Base-by-base conservation (phyloP, 352 stramenopile species). In the Thalassiosira ordinaria region DNA sequence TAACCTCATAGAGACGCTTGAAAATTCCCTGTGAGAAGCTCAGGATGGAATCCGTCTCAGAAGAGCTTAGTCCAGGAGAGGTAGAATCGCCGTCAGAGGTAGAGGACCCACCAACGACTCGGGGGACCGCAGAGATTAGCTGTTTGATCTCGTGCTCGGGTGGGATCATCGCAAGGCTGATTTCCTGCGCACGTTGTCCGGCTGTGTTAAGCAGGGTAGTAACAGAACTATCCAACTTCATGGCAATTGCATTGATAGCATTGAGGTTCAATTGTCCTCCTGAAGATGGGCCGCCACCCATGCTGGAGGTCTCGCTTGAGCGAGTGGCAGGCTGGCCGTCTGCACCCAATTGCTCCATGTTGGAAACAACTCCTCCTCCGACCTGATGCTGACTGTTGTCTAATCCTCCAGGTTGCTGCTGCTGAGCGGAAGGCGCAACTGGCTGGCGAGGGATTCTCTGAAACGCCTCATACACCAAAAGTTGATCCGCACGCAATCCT, bases 401-500 rank as follows among this genome's bases (percentile, higher is more conserved):
- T n/a, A n/a, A n/a, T n/a, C 16, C 22, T 61, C 44, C 35, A 9
- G 75, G 73, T 13, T 44, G 35, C 35, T 44, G 35, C 35, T 13
- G 6, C 35, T 44, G 35, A 44, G 90, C 91, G 44, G 95, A 89
- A 46, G 95, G 91, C 88, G 97, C 96, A 31, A 92, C 95, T 24
- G 94, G 95, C 37, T 96, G 96, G 33, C 97, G 93, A 24, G 96
- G 95, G 37, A 97, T 96, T 59, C 96, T 93, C 82, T 98, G 96
- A 82, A 99, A 99, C 11, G 96, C 96, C 71, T 99, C 97, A 79
- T 99, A 99, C 20, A 99, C 96, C 3, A 97, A 90, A 33, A 99
- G 92, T 76, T 99, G 97, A 51, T 97, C 92, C 20, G 94, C 89
- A 16, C 93, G 90, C 24, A 99, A 93, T 26, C 97, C 97, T 35